Conservation (phyloP, 176 grass and related monocot genomes). For the Oryza glaberrima region DNA sequence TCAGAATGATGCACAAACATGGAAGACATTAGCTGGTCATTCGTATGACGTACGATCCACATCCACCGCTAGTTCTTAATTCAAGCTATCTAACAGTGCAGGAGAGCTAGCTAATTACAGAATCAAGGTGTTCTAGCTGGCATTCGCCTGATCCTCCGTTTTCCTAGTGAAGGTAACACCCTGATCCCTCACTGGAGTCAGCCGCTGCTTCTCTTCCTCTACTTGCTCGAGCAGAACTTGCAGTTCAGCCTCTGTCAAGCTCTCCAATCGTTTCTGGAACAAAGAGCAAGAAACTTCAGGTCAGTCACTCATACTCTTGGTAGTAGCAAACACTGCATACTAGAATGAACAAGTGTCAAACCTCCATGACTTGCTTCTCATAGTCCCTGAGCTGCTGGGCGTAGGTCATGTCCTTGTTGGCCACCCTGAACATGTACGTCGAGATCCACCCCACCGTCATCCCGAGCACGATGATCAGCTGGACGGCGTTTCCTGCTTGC, state of each 20-base stretch:
- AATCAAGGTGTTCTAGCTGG: conserved; percentile 25
- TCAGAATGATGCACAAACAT: no score
- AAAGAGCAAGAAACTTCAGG: neutral
- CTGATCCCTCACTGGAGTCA: no score
- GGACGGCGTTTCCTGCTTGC: conserved; percentile 96
- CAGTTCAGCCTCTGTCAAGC: conserved; percentile 83
- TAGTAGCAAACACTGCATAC: neutral
- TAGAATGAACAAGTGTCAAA: neutral
- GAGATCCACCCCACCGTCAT: conserved; percentile 95
- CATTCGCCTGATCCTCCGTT: conserved; percentile 23
- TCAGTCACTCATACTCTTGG: neutral
- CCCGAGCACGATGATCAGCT: conserved; percentile 86
- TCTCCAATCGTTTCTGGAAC: conserved; percentile 86
- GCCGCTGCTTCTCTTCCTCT: conserved; percentile 78
- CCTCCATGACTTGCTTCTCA: conserved; percentile 99
- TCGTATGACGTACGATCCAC: neutral
- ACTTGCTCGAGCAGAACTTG: conserved; percentile 90
- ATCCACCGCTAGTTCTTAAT: neutral
- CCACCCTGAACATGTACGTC: conserved; percentile 91
- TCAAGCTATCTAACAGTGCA: conserved; percentile 35
- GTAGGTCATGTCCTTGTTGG: conserved; percentile 99
- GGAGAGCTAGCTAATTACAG: neutral
- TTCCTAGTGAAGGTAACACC: conserved; percentile 42
- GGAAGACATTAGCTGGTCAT: no score
- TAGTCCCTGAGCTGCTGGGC: conserved; percentile 94